Evolutionary conservation across 345 rosid species (phyloP), one percentile per base, ranked within the genome.

Genomic region (Euphorbia tirucalli): DNA sequence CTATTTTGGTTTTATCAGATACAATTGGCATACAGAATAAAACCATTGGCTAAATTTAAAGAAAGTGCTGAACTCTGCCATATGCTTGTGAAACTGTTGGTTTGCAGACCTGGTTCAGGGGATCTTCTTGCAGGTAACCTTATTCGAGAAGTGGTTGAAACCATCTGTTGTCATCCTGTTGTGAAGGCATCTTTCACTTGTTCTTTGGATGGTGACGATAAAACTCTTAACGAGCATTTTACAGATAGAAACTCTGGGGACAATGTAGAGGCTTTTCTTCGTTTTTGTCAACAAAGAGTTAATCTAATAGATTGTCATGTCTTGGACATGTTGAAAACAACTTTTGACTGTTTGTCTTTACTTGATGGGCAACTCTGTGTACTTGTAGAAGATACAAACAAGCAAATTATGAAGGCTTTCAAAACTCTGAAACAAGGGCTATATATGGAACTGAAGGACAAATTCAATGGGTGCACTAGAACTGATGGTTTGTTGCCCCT

Each of bases 1-100:
- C 79, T 95, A 28, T 90, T 89, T 80, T 90, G 92, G 90, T 83
- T 89, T 68, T 67, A 79, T 77, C 93, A 81, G 73, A 81, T 90
- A 68, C 90, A 73, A 39, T 77, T 80, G 63, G 75, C 84, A 58
- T 77, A 78, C 78, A 74, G 63, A 77, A 74, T 65, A 66, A 75
- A 82, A 72, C 90, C 83, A 70, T 63, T 70, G 66, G 74, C 74
- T 39, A 77, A 79, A 81, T 87, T 82, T 54, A 69, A 74, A 68
- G 84, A 79, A 73, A 85, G 72, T 78, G 83, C 90, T 80, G 86
- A 82, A 75, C 77, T 88, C 62, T 90, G 97, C 79, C 74, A 75
- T 75, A 65, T 73, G 84, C 86, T 92, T 77, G 78, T 84, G 25
- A 83, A 86, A 49, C 75, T 88, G 52, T 82, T 80, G 69, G 77